Conservation (phyloP, 2,329 filamentous ascomycete genomes). For the Venturia asperata region DNA sequence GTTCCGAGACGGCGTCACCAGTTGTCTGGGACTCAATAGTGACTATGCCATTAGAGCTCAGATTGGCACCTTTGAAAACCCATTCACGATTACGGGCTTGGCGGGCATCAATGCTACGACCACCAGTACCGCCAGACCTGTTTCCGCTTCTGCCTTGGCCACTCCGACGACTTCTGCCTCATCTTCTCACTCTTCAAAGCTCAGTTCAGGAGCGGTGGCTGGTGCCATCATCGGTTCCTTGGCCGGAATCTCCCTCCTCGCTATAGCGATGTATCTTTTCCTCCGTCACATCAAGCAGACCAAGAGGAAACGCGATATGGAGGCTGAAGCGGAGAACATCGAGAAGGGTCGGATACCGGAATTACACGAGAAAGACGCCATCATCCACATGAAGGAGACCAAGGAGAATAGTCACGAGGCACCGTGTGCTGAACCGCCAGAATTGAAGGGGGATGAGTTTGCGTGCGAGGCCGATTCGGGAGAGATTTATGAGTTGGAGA, state of each 20-base stretch:
- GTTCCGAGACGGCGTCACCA: slow-evolving; percentile 23
- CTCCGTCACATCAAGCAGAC: neutral
- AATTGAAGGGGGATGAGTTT: neutral
- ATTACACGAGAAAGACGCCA: neutral
- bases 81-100: neutral
- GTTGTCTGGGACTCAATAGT: slow-evolving; percentile 22
- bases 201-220: neutral
- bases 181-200: neutral
- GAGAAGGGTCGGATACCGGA: slow-evolving; percentile 17
- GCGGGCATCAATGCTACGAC: neutral
- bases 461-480: slow-evolving; percentile 1
- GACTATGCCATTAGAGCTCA: slow-evolving; percentile 12
- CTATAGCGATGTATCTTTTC: neutral
- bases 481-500: neutral
- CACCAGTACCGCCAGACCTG: neutral
- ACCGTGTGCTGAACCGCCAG: neutral
- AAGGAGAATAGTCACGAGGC: neutral
- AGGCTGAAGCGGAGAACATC: neutral
- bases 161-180: neutral
- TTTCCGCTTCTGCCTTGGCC: neutral
- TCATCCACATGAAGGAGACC: neutral
- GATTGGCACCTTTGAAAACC: neutral
- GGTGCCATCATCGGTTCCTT: neutral
- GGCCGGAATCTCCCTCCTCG: neutral
- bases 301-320: neutral